Evolutionary conservation across 208 protist species (phyloP).

Genomic region (Leishmania amazonensis): DNA sequence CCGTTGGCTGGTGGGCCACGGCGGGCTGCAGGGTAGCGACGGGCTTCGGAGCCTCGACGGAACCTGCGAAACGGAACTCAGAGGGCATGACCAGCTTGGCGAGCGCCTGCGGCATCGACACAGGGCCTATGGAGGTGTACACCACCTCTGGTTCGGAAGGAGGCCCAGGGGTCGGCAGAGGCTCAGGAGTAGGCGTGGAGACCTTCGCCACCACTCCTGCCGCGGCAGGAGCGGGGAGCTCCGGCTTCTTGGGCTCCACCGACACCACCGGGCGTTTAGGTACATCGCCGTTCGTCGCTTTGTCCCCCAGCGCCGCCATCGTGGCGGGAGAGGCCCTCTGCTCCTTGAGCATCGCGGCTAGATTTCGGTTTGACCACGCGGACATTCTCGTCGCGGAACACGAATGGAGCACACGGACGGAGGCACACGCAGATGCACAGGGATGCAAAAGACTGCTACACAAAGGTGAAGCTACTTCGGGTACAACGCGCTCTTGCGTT

Average conservation of each 20-base stretch:
- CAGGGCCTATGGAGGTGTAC: conserved; percentile 31
- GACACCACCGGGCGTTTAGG: conserved; percentile 7
- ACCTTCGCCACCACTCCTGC: not conserved
- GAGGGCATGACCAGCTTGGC: conserved; percentile 24
- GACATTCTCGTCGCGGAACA: conserved; percentile 41
- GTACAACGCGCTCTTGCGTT: not conserved
- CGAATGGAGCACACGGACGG: not conserved
- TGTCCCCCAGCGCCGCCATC: conserved; percentile 1
- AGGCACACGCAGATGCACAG: not conserved
- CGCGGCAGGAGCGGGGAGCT: not conserved
- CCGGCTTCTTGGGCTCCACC: conserved; percentile 12
- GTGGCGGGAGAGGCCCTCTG: conserved; percentile 29
- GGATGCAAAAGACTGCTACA: not conserved
- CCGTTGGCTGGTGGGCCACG: conserved; percentile 5
- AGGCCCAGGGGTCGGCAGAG: conserved; percentile 4
- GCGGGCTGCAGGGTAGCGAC: not conserved
- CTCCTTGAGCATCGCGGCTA: conserved; percentile 66
- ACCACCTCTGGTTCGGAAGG: conserved; percentile 7
- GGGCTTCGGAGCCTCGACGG: conserved; percentile 10
- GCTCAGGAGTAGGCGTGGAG: not conserved
- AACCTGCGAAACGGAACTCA: conserved; percentile 29
- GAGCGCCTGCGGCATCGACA: conserved; percentile 54
- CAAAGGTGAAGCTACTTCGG: not conserved
- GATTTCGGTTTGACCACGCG: conserved; percentile 57
- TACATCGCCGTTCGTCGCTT: not conserved